Evolutionary conservation across 2,329 filamentous ascomycete genomes (phyloP), one percentile per base, ranked within the genome.

Genomic region (Huntiella abstrusa): DNA sequence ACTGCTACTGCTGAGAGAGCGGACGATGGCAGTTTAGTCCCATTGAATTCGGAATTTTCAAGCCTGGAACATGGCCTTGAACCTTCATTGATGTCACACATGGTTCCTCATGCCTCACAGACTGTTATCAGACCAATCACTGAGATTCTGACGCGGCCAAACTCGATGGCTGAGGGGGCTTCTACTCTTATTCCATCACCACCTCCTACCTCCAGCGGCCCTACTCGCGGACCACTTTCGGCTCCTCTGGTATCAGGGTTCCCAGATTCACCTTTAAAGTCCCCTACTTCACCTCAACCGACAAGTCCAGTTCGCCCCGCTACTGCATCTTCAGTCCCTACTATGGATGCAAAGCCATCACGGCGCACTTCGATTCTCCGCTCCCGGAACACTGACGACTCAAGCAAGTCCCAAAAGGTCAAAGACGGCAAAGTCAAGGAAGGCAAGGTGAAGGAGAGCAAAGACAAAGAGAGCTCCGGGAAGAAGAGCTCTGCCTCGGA

Each of bases 1-100:
- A 67, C 55, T 12, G 67, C 62, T 32, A 61, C 58, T 16, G 59
- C 66, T 32, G 57, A 58, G 22, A 52, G 52, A 1, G 53, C 56
- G 34, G 59, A 56, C 8, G 55, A 60, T 22, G 57, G 59, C 2
- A 52, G n/a, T 13, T 33, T 32, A 22, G 46, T 46, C 7, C 15
- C 19, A 4, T 5, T 13, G 22, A 28, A 7, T 6, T 34, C 44
- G 4, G 44, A 49, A 16, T 35, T 41, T 22, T 35, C 22, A 7
- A 48, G 43, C 17, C 43, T 49, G 40, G 44, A 47, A 28, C 42
- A 41, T n/a, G 48, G 39, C 5, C 42, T 49, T 17, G 48, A 47
- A 15, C 44, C 47, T n/a, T 41, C 42, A 28, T 35, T 45, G 12
- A 13, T 45, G n/a, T 39, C 43, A 4, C 19, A 40, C 13, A 11